Evolutionary conservation across 2,329 filamentous ascomycete species (phyloP).

Genomic region (Cytospora leucostoma): DNA sequence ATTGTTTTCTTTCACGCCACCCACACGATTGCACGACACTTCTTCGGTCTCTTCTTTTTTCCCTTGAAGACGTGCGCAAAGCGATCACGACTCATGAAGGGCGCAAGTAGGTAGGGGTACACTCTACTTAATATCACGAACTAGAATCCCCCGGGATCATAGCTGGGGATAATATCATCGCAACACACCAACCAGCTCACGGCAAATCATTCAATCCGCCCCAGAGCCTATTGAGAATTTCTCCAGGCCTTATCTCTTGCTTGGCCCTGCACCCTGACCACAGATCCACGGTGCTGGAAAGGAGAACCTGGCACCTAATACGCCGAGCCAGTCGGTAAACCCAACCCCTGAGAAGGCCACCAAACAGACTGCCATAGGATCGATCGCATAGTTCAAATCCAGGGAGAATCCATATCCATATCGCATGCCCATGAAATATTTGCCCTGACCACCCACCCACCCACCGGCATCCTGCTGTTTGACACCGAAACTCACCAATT

Average conservation of each 20-base stretch:
- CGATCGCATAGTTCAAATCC: background rate
- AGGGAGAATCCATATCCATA: background rate
- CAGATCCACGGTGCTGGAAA: background rate
- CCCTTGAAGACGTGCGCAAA: background rate
- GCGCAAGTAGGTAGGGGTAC: background rate
- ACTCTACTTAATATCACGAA: constrained; percentile 6
- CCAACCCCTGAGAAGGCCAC: background rate
- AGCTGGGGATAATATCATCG: constrained; percentile 16
- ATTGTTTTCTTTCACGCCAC: constrained; percentile 8
- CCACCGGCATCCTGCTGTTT: background rate
- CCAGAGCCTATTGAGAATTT: constrained; percentile 22
- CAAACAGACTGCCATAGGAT: constrained; percentile 7
- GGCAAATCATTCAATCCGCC: constrained; percentile 8
- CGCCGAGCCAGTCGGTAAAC: constrained; percentile 7
- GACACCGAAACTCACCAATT: background rate
- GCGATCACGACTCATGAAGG: background rate
- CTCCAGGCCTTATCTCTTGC: constrained; percentile 21
- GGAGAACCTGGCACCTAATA: background rate
- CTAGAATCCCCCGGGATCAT: constrained; percentile 15
- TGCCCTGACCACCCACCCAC: background rate
- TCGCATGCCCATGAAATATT: background rate
- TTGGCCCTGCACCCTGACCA: constrained; percentile 16
- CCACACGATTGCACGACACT: background rate
- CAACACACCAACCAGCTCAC: constrained; percentile 18
- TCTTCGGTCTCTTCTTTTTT: background rate